A percentile compares a stretch with the other conserved stretches of the same genome.
Conservation (phyloP, 2,329 filamentous ascomycete genomes). For the Cladosporium halotolerans region DNA sequence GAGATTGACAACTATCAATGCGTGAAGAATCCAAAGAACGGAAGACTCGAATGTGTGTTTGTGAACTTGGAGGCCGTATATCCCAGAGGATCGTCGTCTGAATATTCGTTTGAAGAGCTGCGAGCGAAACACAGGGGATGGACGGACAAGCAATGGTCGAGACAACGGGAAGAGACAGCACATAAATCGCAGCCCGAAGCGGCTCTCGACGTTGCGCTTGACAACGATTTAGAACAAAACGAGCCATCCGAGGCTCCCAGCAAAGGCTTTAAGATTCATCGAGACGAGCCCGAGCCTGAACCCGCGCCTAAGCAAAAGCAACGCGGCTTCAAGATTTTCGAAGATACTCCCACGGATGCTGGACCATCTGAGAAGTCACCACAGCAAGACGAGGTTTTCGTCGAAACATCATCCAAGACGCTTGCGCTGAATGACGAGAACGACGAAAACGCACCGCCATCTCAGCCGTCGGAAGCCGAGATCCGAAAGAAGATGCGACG, state of each 20-base stretch:
- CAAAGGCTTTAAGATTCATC: slow-evolving; percentile 18
- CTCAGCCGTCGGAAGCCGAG: slow-evolving; percentile 26
- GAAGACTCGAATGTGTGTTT: slow-evolving; percentile 78
- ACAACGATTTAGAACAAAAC: neutral
- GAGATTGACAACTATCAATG: slow-evolving; percentile 59
- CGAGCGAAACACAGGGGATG: slow-evolving; percentile 70
- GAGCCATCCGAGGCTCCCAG: neutral
- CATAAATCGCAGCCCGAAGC: neutral
- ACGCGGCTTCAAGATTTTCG: slow-evolving; percentile 31
- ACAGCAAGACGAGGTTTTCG: slow-evolving; percentile 18
- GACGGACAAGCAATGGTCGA: slow-evolving; percentile 49
- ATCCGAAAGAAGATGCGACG: slow-evolving; percentile 43
- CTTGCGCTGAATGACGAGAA: slow-evolving; percentile 37
- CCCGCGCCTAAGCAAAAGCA: slow-evolving; percentile 19
- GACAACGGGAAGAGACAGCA: slow-evolving; percentile 15
- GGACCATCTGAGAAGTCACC: slow-evolving; percentile 4
- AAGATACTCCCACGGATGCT: slow-evolving; percentile 21
- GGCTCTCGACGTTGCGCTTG: neutral
- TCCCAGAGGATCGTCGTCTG: slow-evolving; percentile 65
- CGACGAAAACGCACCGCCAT: slow-evolving; percentile 42
- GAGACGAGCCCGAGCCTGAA: slow-evolving; percentile 12
- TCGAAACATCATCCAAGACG: slow-evolving; percentile 25
- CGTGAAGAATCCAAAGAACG: slow-evolving; percentile 73
- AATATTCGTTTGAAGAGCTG: slow-evolving; percentile 88
- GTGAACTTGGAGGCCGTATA: slow-evolving; percentile 83